These are phyloP conservation scores for Climacium dendroides DNA, from an alignment of 225 moss, liverwort and hornwort genomes.

Conservation along the genomic window DNA sequence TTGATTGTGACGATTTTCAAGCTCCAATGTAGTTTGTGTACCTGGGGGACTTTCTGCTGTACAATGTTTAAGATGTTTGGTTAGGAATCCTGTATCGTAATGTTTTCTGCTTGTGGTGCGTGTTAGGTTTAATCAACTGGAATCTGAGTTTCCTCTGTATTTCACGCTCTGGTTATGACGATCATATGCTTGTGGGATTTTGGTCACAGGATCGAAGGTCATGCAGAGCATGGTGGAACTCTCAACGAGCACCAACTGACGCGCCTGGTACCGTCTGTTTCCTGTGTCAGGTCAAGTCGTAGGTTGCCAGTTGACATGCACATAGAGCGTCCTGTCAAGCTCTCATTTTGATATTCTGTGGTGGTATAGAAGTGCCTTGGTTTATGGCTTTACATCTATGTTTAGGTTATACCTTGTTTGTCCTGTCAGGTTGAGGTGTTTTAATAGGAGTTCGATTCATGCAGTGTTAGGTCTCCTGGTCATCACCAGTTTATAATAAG, in stretches of 20 bases:
- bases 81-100: not conserved
- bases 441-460: not conserved
- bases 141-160: not conserved
- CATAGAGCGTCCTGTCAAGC: not conserved
- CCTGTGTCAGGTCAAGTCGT: not conserved
- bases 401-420: not conserved
- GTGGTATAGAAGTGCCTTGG: not conserved
- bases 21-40: not conserved
- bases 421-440: not conserved
- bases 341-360: not conserved
- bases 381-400: not conserved
- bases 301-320: not conserved
- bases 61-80: not conserved
- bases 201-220: slow-evolving; percentile 67
- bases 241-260: slow-evolving; percentile 96
- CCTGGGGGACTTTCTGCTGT: not conserved
- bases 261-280: slow-evolving; percentile 47
- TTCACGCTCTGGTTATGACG: not conserved
- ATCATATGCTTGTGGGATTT: not conserved
- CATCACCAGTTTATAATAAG: not conserved
- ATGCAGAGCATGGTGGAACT: slow-evolving; percentile 97
- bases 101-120: not conserved
- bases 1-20: not conserved
- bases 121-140: not conserved
- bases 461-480: not conserved